Conservation (phyloP, 768 basidiomycete genomes). For the Podaxis rugospora region DNA sequence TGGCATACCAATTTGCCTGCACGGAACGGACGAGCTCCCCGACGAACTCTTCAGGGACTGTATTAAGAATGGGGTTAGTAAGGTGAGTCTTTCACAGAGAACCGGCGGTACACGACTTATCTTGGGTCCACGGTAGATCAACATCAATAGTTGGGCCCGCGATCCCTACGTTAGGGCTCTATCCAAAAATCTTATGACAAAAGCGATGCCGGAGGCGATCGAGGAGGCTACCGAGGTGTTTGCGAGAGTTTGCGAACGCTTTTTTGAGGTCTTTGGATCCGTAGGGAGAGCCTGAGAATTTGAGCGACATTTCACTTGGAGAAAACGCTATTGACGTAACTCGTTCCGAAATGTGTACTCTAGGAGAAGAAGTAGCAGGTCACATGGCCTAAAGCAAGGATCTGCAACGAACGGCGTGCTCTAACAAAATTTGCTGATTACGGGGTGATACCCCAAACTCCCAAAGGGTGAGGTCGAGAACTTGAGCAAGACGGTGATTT, state of each 20-base stretch:
- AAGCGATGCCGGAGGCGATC: constrained; percentile 40
- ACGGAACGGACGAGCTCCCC: constrained; percentile 42
- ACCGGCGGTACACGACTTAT: not conserved
- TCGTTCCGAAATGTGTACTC: not conserved
- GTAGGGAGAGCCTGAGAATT: constrained; percentile 30
- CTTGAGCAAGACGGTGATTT: not conserved
- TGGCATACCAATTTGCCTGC: constrained; percentile 34
- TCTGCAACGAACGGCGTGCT: too few relatives aligned
- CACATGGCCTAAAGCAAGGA: too few relatives aligned
- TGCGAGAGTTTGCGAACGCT: constrained; percentile 33
- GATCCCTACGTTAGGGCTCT: constrained; percentile 37
- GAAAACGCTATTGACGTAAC: not conserved
- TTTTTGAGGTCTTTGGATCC: constrained; percentile 37
- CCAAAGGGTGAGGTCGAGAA: not conserved
- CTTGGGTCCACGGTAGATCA: constrained; percentile 25
- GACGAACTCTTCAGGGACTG: constrained; percentile 40
- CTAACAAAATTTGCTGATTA: too few relatives aligned
- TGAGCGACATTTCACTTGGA: not conserved
- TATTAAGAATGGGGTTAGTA: constrained; percentile 42
- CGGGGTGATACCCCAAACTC: too few relatives aligned
- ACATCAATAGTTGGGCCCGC: constrained; percentile 43
- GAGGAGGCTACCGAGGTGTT: constrained; percentile 42
- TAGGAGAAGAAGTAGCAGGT: not conserved
- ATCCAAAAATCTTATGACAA: constrained; percentile 25
- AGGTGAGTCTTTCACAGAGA: constrained; percentile 20